phyloP scores from a whole-genome alignment of 1,284 basidiomycete genomes.

The Hypsizygus ulmarius region DNA sequence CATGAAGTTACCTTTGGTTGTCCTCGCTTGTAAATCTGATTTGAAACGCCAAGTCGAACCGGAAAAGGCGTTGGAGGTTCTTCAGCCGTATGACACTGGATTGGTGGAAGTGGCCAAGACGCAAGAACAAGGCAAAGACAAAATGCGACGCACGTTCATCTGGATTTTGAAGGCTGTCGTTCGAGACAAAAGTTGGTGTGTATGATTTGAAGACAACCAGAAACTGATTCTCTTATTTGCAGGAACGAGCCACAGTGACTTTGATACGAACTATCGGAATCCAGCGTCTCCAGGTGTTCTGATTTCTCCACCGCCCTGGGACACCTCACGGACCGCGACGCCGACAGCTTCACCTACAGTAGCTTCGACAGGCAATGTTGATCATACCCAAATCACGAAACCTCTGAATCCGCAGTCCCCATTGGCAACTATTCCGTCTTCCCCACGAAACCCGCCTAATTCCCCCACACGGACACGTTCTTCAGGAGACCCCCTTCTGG shows the following conservation, averaged over 20 bases:
- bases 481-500: conserved; percentile 52
- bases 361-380: conserved; percentile 28
- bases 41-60: conserved; percentile 56
- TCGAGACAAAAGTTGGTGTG: conserved; percentile 49
- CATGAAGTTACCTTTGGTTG: conserved; percentile 58
- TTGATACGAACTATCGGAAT: conserved; percentile 52
- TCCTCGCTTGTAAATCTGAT: conserved; percentile 77
- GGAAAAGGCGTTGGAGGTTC: conserved; percentile 43
- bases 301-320: conserved; percentile 50
- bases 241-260: conserved; percentile 32
- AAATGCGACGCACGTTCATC: conserved; percentile 64
- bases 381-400: conserved; percentile 1
- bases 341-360: conserved; percentile 46
- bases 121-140: conserved; percentile 52
- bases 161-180: conserved; percentile 62
- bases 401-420: conserved; percentile 12
- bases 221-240: conserved; percentile 10
- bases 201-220: conserved; percentile 6
- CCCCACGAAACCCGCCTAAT: conserved; percentile 28
- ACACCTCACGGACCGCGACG: conserved; percentile 48
- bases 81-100: conserved; percentile 61
- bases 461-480: conserved; percentile 54
- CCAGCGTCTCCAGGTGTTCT: conserved; percentile 68
- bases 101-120: conserved; percentile 60
- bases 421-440: conserved; percentile 26